phyloP scores from a whole-genome alignment of 2,329 filamentous ascomycete species.

The Neonectria neomacrospora region DNA sequence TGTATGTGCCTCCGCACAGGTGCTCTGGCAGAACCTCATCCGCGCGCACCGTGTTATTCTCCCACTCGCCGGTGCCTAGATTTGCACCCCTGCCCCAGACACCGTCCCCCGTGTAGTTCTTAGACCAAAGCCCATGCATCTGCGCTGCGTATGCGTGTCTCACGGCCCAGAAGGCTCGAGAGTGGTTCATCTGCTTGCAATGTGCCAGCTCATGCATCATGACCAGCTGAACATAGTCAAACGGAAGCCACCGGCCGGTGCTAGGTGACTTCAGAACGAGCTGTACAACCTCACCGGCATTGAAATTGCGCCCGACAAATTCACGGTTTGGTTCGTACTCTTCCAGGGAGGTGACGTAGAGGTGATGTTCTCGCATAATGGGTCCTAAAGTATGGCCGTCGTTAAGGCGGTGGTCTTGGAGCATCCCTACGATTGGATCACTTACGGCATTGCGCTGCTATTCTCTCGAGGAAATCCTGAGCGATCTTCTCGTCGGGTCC shows the following conservation, averaged over 20 bases:
- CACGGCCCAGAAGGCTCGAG: slow-evolving; percentile 81
- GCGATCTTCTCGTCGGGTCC: slow-evolving; percentile 71
- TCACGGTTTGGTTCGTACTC: slow-evolving; percentile 84
- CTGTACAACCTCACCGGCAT: slow-evolving; percentile 87
- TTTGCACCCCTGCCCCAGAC: slow-evolving; percentile 80
- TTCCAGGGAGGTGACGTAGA: slow-evolving; percentile 77
- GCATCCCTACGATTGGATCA: not conserved
- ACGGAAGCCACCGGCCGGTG: slow-evolving; percentile 79
- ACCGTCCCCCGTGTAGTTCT: slow-evolving; percentile 81
- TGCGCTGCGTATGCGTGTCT: slow-evolving; percentile 77
- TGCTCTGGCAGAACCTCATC: slow-evolving; percentile 73
- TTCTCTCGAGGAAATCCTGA: slow-evolving; percentile 77
- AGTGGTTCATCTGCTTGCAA: slow-evolving; percentile 93
- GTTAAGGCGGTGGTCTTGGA: slow-evolving; percentile 9
- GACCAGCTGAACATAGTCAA: slow-evolving; percentile 89
- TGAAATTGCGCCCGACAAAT: slow-evolving; percentile 91
- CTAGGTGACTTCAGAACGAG: slow-evolving; percentile 78
- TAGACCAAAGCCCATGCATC: slow-evolving; percentile 76
- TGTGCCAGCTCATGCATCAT: slow-evolving; percentile 95
- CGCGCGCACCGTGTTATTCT: slow-evolving; percentile 61
- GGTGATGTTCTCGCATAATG: slow-evolving; percentile 73
- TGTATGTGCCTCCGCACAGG: slow-evolving; percentile 84
- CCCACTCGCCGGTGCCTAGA: slow-evolving; percentile 70
- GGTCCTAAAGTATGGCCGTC: slow-evolving; percentile 60
- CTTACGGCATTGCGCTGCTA: slow-evolving; percentile 81